Evolutionary conservation across 2,329 filamentous ascomycete species (phyloP), one percentile per base, ranked within the genome.

Genomic region (Aspergillus brunneoviolaceus): DNA sequence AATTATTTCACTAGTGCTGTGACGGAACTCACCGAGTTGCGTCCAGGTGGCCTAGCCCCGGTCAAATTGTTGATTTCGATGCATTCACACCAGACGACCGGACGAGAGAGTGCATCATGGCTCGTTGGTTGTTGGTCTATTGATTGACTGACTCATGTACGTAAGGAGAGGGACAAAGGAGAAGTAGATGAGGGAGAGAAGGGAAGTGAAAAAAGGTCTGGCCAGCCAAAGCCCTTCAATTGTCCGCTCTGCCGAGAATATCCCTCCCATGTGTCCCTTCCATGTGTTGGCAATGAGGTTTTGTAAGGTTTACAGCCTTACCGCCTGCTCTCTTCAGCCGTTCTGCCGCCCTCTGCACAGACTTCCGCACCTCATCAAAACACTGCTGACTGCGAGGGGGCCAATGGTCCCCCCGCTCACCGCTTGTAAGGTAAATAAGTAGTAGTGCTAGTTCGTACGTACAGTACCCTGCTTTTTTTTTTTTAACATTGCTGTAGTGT

Each of bases 11-110:
- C 47, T 55, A 19, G 52, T 55, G 27, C 52, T 25, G 42, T 55
- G 52, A 55, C 52, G 52, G 52, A 55, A 48, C 42, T 55, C 52
- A 25, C 52, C 52, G 52, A 55, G 29, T 33, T 29, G 49, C 29
- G 25, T 50, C 49, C 19, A 29, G 23, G 27, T 50, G 19, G 49
- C 19, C 49, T 50, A 31, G 49, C 21, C 27, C 49, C 23, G 49
- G 52, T 16, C 25, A 42, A 10, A 7, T 11, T n/a, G 16, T 19
- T 45, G 6, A 45, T 45, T 14, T 45, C 6, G 21, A 12, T 55
- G 31, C 33, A 23, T 45, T 4, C 33, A 29, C 14, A 29, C 12
- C 39, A 29, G 39, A 11, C 25, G 23, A n/a, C 7, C n/a, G 10
- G 25, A 25, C 19, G 45, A 45, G 39, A 39, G 33, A 29, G 39